A percentile compares a stretch with the other conserved stretches of the same genome.
Evolutionary conservation across 2,329 filamentous ascomycete species (phyloP).

Genomic region (Fusarium poae): DNA sequence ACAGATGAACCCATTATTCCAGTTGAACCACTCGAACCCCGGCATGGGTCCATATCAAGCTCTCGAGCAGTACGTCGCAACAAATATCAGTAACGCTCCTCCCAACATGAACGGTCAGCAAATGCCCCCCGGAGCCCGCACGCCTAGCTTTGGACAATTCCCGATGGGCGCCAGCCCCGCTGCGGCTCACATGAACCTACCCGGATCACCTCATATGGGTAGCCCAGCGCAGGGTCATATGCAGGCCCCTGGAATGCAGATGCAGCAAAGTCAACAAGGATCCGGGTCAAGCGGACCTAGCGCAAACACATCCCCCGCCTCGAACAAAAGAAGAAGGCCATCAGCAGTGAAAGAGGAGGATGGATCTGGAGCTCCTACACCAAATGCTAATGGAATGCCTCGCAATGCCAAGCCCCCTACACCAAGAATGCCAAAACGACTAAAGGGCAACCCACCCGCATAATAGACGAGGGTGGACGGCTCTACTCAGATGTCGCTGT

Average conservation of each 20-base stretch:
- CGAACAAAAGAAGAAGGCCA: constrained; percentile 69
- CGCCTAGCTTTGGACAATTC: constrained; percentile 69
- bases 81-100: constrained; percentile 58
- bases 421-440: constrained; percentile 68
- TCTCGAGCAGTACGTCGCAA: constrained; percentile 70
- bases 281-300: constrained; percentile 75
- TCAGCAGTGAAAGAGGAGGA: constrained; percentile 71
- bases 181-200: constrained; percentile 69
- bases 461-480: constrained; percentile 36
- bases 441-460: constrained; percentile 61
- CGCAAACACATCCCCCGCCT: constrained; percentile 74
- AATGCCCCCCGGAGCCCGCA: constrained; percentile 64
- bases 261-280: constrained; percentile 76
- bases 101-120: constrained; percentile 63
- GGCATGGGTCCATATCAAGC: constrained; percentile 68
- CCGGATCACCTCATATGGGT: constrained; percentile 71
- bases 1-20: constrained; percentile 74
- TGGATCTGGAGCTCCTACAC: constrained; percentile 63
- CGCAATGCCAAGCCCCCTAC: constrained; percentile 69
- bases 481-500: constrained; percentile 4
- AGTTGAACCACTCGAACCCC: constrained; percentile 67
- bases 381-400: constrained; percentile 63
- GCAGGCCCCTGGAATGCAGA: constrained; percentile 75
- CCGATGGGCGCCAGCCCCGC: constrained; percentile 71
- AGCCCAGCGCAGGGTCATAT: constrained; percentile 73